phyloP scores from a whole-genome alignment of 371 early-diverging fungal genomes.

The Chytridium lagenaria region DNA sequence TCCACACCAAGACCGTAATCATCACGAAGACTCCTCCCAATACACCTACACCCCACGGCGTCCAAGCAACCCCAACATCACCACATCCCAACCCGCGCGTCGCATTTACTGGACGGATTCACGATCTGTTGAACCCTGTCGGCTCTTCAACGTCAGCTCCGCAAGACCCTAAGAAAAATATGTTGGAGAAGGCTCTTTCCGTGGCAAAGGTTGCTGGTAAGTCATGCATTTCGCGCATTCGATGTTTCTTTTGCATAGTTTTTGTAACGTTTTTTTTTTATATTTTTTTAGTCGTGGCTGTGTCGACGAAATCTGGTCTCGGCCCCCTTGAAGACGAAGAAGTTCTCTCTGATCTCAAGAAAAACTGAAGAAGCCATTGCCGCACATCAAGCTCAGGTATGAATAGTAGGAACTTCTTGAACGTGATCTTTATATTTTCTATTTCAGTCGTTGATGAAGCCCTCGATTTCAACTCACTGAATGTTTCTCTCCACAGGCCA shows the following conservation, averaged over 20 bases:
- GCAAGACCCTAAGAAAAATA: neutral
- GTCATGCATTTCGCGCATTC: neutral
- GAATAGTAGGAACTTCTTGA: too few relatives aligned
- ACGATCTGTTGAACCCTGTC: neutral
- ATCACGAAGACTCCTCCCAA: neutral
- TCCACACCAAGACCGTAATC: neutral
- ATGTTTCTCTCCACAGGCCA: neutral
- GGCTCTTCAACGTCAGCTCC: neutral
- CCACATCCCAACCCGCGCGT: neutral
- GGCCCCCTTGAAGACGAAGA: neutral
- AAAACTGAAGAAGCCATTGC: constrained; percentile 8
- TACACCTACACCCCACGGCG: neutral
- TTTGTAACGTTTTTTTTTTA: neutral
- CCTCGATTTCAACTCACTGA: neutral
- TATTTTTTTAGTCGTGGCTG: neutral
- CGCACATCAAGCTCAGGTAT: constrained; percentile 14
- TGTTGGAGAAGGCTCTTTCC: constrained; percentile 4
- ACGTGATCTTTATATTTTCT: too few relatives aligned
- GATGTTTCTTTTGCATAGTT: neutral
- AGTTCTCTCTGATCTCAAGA: neutral
- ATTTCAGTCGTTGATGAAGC: neutral
- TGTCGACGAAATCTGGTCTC: neutral
- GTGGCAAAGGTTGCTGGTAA: constrained; percentile 1
- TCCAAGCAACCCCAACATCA: too few relatives aligned
- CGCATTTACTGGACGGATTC: neutral